A percentile compares a stretch with the other conserved stretches of the same genome.
Conservation (phyloP, 1,284 basidiomycete genomes). For the Tilletia indica region DNA sequence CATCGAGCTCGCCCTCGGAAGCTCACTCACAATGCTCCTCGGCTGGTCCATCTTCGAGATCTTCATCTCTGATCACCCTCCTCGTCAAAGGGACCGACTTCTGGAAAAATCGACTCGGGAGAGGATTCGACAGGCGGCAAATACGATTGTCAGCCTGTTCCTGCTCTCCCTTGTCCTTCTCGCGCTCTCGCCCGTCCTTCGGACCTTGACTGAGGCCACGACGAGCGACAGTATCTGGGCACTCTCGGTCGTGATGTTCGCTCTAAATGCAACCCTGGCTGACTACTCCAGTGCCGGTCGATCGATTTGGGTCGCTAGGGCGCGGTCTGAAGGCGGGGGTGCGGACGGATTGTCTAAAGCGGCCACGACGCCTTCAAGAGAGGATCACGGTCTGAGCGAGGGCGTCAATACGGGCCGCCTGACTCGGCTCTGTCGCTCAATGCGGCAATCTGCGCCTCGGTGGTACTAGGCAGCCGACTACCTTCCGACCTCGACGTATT, state of each 20-base stretch:
- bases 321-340: neutral
- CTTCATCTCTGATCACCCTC: slow-evolving; percentile 13
- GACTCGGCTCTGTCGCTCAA: slow-evolving; percentile 82
- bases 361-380: slow-evolving; percentile 40
- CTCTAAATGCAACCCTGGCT: slow-evolving; percentile 66
- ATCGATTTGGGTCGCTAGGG: neutral
- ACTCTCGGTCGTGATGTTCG: slow-evolving; percentile 69
- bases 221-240: slow-evolving; percentile 98
- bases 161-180: slow-evolving; percentile 83
- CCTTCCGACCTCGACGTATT: slow-evolving; percentile 82
- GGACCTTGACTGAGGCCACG: slow-evolving; percentile 87
- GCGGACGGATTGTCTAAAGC: neutral
- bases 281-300: slow-evolving; percentile 61
- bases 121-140: slow-evolving; percentile 9
- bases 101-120: neutral
- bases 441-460: slow-evolving; percentile 86
- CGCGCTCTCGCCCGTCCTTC: slow-evolving; percentile 83
- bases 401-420: slow-evolving; percentile 21
- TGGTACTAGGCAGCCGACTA: slow-evolving; percentile 88
- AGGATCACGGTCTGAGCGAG: slow-evolving; percentile 30
- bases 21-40: neutral
- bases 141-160: slow-evolving; percentile 25
- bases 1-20: slow-evolving; percentile 19
- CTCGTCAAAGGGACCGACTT: neutral
- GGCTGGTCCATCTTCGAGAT: slow-evolving; percentile 24